Conservation (phyloP, 2,329 filamentous ascomycete genomes). For the Trichoderma sp. region DNA sequence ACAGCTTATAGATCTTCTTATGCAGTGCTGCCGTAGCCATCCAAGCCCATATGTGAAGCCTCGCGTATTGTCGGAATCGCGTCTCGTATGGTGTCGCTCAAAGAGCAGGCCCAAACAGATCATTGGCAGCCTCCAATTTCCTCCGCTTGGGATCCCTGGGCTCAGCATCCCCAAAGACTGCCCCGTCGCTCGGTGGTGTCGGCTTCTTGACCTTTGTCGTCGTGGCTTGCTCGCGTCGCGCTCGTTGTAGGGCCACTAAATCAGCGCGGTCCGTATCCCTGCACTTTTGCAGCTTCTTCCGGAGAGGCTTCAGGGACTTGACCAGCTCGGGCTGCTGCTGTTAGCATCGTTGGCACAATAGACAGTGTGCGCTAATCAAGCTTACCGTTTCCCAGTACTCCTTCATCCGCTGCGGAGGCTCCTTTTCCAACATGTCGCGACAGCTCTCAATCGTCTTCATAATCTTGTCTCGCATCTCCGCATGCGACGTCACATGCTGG, state of each 20-base stretch:
- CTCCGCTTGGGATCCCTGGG: constrained; percentile 50
- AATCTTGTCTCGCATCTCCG: constrained; percentile 50
- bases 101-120: constrained; percentile 53
- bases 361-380: neutral
- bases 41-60: neutral
- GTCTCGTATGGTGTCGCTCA: constrained; percentile 29
- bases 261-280: constrained; percentile 74
- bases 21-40: neutral
- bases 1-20: neutral
- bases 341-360: constrained; percentile 29
- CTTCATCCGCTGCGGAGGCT: constrained; percentile 58
- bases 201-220: constrained; percentile 50
- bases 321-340: constrained; percentile 47
- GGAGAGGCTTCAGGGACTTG: constrained; percentile 57
- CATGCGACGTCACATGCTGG: constrained; percentile 27
- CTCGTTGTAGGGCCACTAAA: constrained; percentile 67
- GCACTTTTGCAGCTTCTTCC: constrained; percentile 72
- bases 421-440: constrained; percentile 56
- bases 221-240: constrained; percentile 58
- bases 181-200: constrained; percentile 44
- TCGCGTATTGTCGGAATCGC: neutral
- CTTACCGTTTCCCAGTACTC: constrained; percentile 58
- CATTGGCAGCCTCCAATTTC: constrained; percentile 48
- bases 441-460: constrained; percentile 54
- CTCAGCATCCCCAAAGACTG: constrained; percentile 52